phyloP scores from a whole-genome alignment of 2,329 filamentous ascomycete species.

The Boeremia lycopersici region DNA sequence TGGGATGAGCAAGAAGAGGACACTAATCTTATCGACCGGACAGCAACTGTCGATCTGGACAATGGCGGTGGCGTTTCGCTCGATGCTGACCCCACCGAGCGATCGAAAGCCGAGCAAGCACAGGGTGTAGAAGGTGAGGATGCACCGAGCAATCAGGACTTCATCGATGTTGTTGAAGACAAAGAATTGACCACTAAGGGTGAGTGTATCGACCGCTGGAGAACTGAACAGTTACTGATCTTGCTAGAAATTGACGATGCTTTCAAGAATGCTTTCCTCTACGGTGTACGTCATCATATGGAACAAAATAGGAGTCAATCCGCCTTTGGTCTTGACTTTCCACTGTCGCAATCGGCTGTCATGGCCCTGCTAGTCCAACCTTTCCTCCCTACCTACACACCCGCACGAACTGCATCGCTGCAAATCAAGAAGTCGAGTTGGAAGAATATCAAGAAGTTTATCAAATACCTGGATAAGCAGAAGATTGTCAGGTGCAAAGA shows the following conservation, averaged over 20 bases:
- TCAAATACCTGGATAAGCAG: slow-evolving; percentile 70
- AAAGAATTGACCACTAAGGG: slow-evolving; percentile 64
- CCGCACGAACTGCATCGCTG: slow-evolving; percentile 61
- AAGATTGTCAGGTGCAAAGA: slow-evolving; percentile 69
- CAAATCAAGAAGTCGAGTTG: slow-evolving; percentile 74
- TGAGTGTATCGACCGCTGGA: slow-evolving; percentile 28
- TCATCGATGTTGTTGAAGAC: slow-evolving; percentile 50
- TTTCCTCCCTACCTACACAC: slow-evolving; percentile 65
- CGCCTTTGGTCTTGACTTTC: slow-evolving; percentile 64
- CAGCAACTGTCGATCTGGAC: slow-evolving; percentile 51
- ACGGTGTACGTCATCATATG: slow-evolving; percentile 65
- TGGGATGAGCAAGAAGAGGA: slow-evolving; percentile 51
- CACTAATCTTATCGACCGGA: slow-evolving; percentile 45
- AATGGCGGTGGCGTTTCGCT: slow-evolving; percentile 56
- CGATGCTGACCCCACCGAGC: slow-evolving; percentile 32
- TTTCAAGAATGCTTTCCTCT: slow-evolving; percentile 69
- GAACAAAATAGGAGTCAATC: slow-evolving; percentile 58
- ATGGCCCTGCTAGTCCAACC: slow-evolving; percentile 70
- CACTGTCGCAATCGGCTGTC: slow-evolving; percentile 67
- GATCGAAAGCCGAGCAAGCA: slow-evolving; percentile 41
- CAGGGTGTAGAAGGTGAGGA: slow-evolving; percentile 44
- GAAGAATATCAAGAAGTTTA: slow-evolving; percentile 73
- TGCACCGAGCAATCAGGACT: slow-evolving; percentile 39
- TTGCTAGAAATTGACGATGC: slow-evolving; percentile 67
- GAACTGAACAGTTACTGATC: slow-evolving; percentile 3